These are phyloP conservation scores for Gaultheria prostrata DNA, from an alignment of 148 eudicot species.

Conservation along the genomic window DNA sequence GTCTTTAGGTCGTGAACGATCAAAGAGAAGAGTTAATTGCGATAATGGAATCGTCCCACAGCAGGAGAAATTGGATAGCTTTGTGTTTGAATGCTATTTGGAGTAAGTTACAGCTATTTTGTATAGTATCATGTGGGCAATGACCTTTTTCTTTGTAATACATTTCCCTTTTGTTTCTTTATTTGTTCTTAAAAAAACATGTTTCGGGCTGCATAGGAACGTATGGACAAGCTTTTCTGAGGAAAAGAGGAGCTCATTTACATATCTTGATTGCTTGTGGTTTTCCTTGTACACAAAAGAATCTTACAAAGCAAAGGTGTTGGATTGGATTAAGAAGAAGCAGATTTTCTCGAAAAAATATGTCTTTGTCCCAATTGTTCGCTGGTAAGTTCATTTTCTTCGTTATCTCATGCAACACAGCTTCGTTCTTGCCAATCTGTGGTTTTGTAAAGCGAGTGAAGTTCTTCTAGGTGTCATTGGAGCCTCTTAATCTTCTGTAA, in stretches of 20 bases:
- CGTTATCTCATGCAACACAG: not conserved
- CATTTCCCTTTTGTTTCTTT: not conserved
- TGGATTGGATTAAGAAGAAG: slow-evolving; percentile 47
- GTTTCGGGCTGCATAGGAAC: slow-evolving; percentile 31
- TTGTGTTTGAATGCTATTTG: slow-evolving; percentile 38
- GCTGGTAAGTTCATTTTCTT: slow-evolving; percentile 45
- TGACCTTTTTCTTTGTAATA: not conserved
- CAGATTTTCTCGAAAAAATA: slow-evolving; percentile 64
- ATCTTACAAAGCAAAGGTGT: slow-evolving; percentile 32
- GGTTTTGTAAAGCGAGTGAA: not conserved
- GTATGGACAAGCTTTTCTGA: slow-evolving; percentile 49
- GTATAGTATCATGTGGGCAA: not conserved
- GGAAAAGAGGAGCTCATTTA: slow-evolving; percentile 37
- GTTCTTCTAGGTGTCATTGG: slow-evolving; percentile 61
- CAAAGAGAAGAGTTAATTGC: slow-evolving; percentile 13
- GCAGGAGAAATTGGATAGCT: slow-evolving; percentile 32
- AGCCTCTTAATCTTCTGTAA: slow-evolving; percentile 67
- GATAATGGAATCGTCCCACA: slow-evolving; percentile 3
- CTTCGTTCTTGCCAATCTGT: not conserved
- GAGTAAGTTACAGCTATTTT: slow-evolving; percentile 36
- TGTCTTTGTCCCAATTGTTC: slow-evolving; percentile 69
- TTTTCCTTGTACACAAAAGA: slow-evolving; percentile 37
- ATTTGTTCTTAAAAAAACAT: not conserved
- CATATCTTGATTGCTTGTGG: slow-evolving; percentile 52
- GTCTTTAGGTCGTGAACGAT: slow-evolving; percentile 15